phyloP scores from a whole-genome alignment of 805 yeast genomes.

The Wickerhamomyces sydowiorum region DNA sequence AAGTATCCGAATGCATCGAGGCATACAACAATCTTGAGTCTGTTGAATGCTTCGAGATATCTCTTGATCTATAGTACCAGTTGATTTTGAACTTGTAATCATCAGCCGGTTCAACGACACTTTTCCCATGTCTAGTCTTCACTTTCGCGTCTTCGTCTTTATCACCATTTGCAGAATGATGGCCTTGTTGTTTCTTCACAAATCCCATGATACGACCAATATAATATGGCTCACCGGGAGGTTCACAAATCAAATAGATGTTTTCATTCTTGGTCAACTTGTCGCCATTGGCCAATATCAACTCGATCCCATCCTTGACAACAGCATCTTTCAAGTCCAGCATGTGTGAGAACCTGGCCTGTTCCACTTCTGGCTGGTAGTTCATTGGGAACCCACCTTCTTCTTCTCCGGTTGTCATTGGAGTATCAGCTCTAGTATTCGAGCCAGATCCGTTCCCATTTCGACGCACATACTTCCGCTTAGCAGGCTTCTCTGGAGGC shows the following conservation, averaged over 20 bases:
- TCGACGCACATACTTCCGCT: neutral
- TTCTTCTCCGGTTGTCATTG: neutral
- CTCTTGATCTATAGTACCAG: slow-evolving; percentile 90
- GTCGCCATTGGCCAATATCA: slow-evolving; percentile 16
- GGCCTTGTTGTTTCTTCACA: slow-evolving; percentile 27
- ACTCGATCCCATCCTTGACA: slow-evolving; percentile 20
- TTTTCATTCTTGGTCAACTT: slow-evolving; percentile 39
- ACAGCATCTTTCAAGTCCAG: slow-evolving; percentile 34
- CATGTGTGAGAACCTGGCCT: slow-evolving; percentile 26
- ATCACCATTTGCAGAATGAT: slow-evolving; percentile 1
- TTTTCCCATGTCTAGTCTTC: slow-evolving; percentile 8
- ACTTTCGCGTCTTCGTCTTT: slow-evolving; percentile 12
- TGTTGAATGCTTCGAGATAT: slow-evolving; percentile 57
- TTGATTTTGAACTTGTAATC: slow-evolving; percentile 64
- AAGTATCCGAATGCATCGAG: slow-evolving; percentile 78
- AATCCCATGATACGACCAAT: slow-evolving; percentile 82
- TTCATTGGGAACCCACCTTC: slow-evolving; percentile 14
- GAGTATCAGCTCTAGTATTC: neutral
- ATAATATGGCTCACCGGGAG: slow-evolving; percentile 92
- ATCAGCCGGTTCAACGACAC: slow-evolving; percentile 38
- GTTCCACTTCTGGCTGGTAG: slow-evolving; percentile 16
- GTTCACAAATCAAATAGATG: slow-evolving; percentile 83
- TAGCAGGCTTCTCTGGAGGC: neutral
- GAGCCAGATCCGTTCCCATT: neutral
- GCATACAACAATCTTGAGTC: slow-evolving; percentile 79